A percentile compares a stretch with the other conserved stretches of the same genome.
Conservation (phyloP, 495 filamentous ascomycete genomes). For the Neurospora terricola region DNA sequence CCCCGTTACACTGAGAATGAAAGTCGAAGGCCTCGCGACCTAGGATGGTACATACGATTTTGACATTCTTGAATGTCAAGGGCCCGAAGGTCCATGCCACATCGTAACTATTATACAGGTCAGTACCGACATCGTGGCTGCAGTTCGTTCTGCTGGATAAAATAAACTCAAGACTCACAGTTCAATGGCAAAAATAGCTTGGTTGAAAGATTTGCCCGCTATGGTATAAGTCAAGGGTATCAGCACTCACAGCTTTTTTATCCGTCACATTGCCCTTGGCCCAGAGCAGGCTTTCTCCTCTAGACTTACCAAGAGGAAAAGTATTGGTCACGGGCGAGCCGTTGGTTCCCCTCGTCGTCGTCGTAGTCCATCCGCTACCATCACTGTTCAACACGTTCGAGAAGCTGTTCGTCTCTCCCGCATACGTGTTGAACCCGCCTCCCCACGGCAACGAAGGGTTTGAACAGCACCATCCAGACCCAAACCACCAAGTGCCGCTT, state of each 20-base stretch:
- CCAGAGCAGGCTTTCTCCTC: neutral
- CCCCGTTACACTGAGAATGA: neutral
- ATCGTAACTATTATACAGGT: slow-evolving; percentile 8
- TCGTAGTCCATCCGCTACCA: slow-evolving; percentile 15
- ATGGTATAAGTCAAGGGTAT: neutral
- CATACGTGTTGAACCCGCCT: slow-evolving; percentile 27
- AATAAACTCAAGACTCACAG: slow-evolving; percentile 11
- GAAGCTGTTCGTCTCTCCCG: slow-evolving; percentile 23
- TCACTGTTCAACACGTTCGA: slow-evolving; percentile 12
- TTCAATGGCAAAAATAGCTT: slow-evolving; percentile 31
- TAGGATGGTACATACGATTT: slow-evolving; percentile 21
- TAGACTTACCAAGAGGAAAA: slow-evolving; percentile 14
- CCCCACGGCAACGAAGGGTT: slow-evolving; percentile 33
- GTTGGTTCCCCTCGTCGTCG: slow-evolving; percentile 9
- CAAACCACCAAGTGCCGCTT: slow-evolving; percentile 35
- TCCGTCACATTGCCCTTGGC: neutral
- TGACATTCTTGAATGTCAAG: slow-evolving; percentile 28
- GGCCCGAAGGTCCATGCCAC: slow-evolving; percentile 29
- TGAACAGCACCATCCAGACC: slow-evolving; percentile 32
- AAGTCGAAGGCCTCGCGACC: neutral
- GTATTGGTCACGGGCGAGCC: slow-evolving; percentile 14
- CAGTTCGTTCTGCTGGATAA: neutral
- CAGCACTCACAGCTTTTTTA: slow-evolving; percentile 1
- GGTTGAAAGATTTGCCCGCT: slow-evolving; percentile 30
- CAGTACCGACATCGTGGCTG: neutral